Evolutionary conservation across 2,329 filamentous ascomycete species (phyloP).

Genomic region (Exophiala spinifera): DNA sequence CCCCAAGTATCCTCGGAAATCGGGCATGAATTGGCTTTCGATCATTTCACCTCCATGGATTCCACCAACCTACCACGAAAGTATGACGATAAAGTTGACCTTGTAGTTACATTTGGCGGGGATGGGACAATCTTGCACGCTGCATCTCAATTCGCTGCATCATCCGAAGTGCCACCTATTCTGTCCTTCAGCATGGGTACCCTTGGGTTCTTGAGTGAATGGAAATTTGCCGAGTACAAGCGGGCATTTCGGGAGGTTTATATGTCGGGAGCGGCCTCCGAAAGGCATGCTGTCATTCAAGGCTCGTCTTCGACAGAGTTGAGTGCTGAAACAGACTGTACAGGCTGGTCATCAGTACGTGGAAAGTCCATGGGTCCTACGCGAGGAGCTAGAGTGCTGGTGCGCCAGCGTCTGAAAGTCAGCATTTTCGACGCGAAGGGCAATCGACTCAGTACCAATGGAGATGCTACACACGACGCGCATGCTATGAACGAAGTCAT

Average conservation of each 20-base stretch:
- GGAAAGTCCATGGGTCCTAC: constrained; percentile 77
- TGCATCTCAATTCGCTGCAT: constrained; percentile 79
- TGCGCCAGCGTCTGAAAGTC: constrained; percentile 82
- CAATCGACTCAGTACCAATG: constrained; percentile 35
- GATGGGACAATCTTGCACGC: constrained; percentile 89
- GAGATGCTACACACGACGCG: constrained; percentile 43
- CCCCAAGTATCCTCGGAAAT: constrained; percentile 68
- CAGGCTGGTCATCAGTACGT: constrained; percentile 68
- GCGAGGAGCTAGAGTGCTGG: constrained; percentile 73
- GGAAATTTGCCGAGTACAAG: constrained; percentile 93
- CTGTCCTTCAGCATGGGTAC: constrained; percentile 97
- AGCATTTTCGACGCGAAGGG: constrained; percentile 74
- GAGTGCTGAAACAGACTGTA: constrained; percentile 29
- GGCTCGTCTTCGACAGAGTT: constrained; percentile 37
- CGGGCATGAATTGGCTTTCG: constrained; percentile 45
- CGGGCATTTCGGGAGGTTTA: constrained; percentile 88
- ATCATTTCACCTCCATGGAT: constrained; percentile 12
- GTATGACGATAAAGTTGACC: constrained; percentile 75
- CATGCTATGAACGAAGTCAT: constrained; percentile 93
- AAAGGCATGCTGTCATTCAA: constrained; percentile 45
- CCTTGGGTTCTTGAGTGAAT: constrained; percentile 90
- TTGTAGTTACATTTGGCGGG: constrained; percentile 85
- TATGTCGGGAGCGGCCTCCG: constrained; percentile 66
- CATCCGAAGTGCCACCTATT: constrained; percentile 79
- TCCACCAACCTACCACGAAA: constrained; percentile 4